These are phyloP conservation scores for Castanea sativa DNA, from an alignment of 306 rosid species.

Conservation along the genomic window DNA sequence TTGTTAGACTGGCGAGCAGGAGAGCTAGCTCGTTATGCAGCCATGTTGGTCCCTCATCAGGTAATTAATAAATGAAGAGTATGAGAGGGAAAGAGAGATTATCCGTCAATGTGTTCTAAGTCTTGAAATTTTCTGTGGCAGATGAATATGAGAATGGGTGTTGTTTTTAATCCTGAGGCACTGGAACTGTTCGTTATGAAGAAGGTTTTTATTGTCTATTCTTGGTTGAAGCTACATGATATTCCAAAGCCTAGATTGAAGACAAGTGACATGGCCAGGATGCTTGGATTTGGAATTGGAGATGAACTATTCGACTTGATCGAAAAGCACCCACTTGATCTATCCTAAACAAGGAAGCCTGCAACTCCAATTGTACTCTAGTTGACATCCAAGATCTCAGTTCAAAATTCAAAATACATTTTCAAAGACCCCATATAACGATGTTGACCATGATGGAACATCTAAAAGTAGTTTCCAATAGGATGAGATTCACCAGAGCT, in stretches of 20 bases:
- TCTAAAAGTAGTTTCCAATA: not conserved
- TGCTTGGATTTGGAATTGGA: constrained; percentile 97
- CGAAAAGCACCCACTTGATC: constrained; percentile 56
- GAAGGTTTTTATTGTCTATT: constrained; percentile 73
- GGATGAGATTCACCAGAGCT: not conserved
- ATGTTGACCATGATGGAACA: not conserved
- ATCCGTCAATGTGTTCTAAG: not conserved
- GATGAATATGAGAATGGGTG: constrained; percentile 91
- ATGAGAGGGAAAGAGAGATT: not conserved
- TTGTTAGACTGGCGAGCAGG: constrained; percentile 94
- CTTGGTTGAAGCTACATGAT: constrained; percentile 82
- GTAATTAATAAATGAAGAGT: constrained; percentile 30
- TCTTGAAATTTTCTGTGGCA: constrained; percentile 30
- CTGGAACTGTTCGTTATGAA: constrained; percentile 80
- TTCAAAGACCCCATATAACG: not conserved
- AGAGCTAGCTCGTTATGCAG: constrained; percentile 89
- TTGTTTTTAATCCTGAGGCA: constrained; percentile 93
- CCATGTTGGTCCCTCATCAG: constrained; percentile 98
- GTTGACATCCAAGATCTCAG: not conserved
- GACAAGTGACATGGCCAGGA: constrained; percentile 85
- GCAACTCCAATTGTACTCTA: not conserved
- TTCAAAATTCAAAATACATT: not conserved
- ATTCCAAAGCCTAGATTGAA: constrained; percentile 76
- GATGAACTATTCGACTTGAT: constrained; percentile 72
- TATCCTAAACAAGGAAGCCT: constrained; percentile 25